These are phyloP conservation scores for Globisporangium camurandrum DNA, from an alignment of 352 stramenopile species.

Conservation along the genomic window DNA sequence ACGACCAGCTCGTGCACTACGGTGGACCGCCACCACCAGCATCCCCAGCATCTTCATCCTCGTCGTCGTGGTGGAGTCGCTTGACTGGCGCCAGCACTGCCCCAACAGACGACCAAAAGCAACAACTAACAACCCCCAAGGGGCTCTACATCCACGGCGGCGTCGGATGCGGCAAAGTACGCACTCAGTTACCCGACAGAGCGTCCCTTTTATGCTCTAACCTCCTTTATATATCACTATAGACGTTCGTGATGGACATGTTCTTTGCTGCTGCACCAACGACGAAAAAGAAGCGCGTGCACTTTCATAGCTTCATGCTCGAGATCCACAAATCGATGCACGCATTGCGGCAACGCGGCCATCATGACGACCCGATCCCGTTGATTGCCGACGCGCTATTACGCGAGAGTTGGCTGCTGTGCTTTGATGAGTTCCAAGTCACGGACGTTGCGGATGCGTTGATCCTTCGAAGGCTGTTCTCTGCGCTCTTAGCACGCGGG, in stretches of 20 bases:
- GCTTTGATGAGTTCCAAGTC: conserved; percentile 98
- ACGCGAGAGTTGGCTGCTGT: conserved; percentile 87
- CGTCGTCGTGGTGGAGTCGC: conserved; percentile 52
- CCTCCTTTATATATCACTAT: neutral
- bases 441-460: conserved; percentile 96
- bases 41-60: neutral
- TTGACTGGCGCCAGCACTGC: conserved; percentile 20
- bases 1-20: conserved; percentile 44
- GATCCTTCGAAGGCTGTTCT: conserved; percentile 93
- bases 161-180: conserved; percentile 91
- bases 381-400: conserved; percentile 86
- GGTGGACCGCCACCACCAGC: conserved; percentile 22
- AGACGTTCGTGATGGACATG: conserved; percentile 97
- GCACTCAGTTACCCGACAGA: no score
- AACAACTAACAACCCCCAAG: conserved; percentile 50
- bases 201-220: no score
- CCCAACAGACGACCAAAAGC: conserved; percentile 1
- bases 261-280: conserved; percentile 88
- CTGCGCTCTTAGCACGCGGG: conserved; percentile 80
- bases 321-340: conserved; percentile 95
- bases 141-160: conserved; percentile 95
- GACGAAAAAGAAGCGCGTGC: conserved; percentile 82
- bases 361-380: conserved; percentile 70
- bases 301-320: conserved; percentile 98
- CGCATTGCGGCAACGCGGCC: conserved; percentile 83